Evolutionary conservation across 78 protist genomes (phyloP), one percentile per base, ranked within the genome.

Genomic region (Chrysochromulina tobinii): DNA sequence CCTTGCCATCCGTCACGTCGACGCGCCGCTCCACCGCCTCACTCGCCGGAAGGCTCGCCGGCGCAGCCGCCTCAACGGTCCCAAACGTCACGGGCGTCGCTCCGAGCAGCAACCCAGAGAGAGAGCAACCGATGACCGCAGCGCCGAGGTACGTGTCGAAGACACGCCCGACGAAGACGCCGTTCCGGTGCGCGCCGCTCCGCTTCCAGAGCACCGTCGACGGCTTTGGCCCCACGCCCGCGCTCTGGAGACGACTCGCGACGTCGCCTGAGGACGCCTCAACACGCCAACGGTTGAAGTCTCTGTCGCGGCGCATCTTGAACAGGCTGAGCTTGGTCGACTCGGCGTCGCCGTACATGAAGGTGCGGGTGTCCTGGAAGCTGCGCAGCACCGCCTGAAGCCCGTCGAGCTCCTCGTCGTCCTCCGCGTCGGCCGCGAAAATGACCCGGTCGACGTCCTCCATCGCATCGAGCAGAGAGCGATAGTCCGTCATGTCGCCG

Each of bases 391-490:
- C 17, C 12, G 6, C 17, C 50, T 17, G 38, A 8, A 69, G 2
- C 51, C 79, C 79, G 15, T 3, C 55, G n/a, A 14, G n/a, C 51
- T 69, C 79, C 64, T 7, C 64, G 64, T 59, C 7, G 64, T 59
- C 12, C 64, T 59, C 64, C 64, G 64, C 7, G 64, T 59, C 64
- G 7, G 23, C 64, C 64, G 64, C 64, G 64, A 59, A 59, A 59
- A 59, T 59, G 23, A 59, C 64, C 64, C 12, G 64, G 79, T 69
- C 79, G 79, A 69, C 79, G 79, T 69, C 79, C 15, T 69, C 79
- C 79, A 69, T 69, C 61, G 79, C 79, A 51, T 69, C 79, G 51
- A 69, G 79, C 15, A 69, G 79, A 27, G 79, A 12, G 23, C 27
- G 54, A 51, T 69, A 69, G 79, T 69, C 79, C 50, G 50, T 11